Conservation (phyloP, 2,329 filamentous ascomycete species). For the Cadophora gregata region DNA sequence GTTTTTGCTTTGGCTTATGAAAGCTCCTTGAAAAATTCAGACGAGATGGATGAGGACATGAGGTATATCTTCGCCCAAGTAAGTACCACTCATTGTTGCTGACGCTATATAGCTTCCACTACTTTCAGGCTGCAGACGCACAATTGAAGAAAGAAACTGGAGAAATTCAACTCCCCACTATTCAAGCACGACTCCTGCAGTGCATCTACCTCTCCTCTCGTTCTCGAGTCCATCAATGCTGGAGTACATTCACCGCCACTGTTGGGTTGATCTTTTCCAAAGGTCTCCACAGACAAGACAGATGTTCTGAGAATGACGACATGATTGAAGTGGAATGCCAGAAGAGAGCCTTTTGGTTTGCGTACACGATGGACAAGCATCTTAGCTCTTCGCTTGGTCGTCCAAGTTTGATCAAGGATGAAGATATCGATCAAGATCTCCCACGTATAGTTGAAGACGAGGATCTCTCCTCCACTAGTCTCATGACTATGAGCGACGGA, state of each 20-base stretch:
- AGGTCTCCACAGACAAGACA: conserved; percentile 49
- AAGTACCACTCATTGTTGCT: background rate
- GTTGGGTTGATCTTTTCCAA: conserved; percentile 58
- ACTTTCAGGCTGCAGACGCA: conserved; percentile 50
- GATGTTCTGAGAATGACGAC: conserved; percentile 43
- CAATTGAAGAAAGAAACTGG: conserved; percentile 58
- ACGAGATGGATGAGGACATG: conserved; percentile 11
- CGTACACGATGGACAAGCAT: conserved; percentile 67
- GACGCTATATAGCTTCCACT: conserved; percentile 24
- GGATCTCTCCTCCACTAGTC: conserved; percentile 52
- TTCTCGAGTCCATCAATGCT: conserved; percentile 64
- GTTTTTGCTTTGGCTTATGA: conserved; percentile 52
- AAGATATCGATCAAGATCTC: conserved; percentile 67
- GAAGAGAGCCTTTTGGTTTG: conserved; percentile 65
- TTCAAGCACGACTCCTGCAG: conserved; percentile 62
- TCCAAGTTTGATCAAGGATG: conserved; percentile 64
- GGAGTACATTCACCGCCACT: conserved; percentile 63
- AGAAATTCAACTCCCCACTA: conserved; percentile 58
- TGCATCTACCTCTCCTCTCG: conserved; percentile 64
- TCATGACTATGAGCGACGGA: conserved; percentile 42
- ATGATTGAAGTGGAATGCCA: conserved; percentile 53
- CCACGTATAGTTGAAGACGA: conserved; percentile 62
- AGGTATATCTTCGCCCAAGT: conserved; percentile 12
- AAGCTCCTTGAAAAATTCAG: conserved; percentile 34
- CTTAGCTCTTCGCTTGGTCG: conserved; percentile 68